Base-by-base conservation (phyloP, 371 early-diverging fungal genomes). In the Nematocida displodere region DNA sequence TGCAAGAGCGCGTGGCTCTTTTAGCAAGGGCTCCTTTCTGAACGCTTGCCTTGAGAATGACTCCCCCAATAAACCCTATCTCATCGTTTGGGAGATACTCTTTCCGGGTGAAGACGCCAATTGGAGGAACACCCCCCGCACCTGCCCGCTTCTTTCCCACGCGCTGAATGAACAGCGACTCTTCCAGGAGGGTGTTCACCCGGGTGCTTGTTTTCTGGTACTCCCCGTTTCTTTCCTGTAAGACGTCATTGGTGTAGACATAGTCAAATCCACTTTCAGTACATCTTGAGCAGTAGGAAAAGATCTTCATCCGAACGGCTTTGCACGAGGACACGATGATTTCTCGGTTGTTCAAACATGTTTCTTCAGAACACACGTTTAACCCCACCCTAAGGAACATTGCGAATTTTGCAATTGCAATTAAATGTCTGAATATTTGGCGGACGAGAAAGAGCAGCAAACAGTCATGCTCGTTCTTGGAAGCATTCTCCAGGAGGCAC, bases 41-140 rank as follows among this genome's bases (percentile, higher is more conserved):
- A 26, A 36, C 53, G 37, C 40, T 33, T 17, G 53, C 40, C 11
- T 29, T 65, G n/a, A 31, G 17, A n/a, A 71, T 8, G 11, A 28
- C 48, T 2, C 75, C 75, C 0, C 75, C 42, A 5, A 71, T 49
- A 29, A 47, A 17, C 11, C 75, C 75, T n/a, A 71, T 48, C 11
- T n/a, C 40, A 34, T 71, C 75, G 31, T 71, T 71, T 8, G 58
- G 59, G 29, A 8, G 11, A 53, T 71, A 71, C 62, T 71, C 59
- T 31, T 47, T 58, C 17, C 61, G 56, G 22, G 75, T 15, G 34
- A 71, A 71, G 2, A 71, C 17, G 5, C 75, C 75, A 34, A 49
- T 59, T 22, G 7, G 28, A 0, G 75, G 7, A 8, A 29, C 11
- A 0, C 49, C 62, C 5, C 5, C 52, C 20, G 22, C 44, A 4